Percentiles rank a stretch among this genome's conserved stretches.
These are phyloP conservation scores for Ogataea siamensis DNA, from an alignment of 805 yeast genomes.

Conservation along the genomic window DNA sequence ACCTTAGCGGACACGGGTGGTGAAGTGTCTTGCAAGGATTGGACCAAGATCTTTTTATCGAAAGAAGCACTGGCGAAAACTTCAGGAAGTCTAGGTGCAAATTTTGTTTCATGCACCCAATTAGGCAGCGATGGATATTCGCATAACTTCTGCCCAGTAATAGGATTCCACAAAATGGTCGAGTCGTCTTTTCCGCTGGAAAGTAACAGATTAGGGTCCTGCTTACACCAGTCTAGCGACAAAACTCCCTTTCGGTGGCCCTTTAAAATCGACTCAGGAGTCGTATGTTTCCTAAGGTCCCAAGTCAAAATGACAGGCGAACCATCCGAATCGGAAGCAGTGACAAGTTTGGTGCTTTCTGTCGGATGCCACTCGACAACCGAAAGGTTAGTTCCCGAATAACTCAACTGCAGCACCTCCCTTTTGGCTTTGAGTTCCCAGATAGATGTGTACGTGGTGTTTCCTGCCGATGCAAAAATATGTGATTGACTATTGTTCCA, in stretches of 20 bases:
- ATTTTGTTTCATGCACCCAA: slow-evolving; percentile 88
- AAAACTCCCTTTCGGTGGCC: slow-evolving; percentile 90
- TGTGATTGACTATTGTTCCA: slow-evolving; percentile 87
- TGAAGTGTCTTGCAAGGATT: slow-evolving; percentile 83
- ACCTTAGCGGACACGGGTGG: slow-evolving; percentile 49
- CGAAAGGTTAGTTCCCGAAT: slow-evolving; percentile 70
- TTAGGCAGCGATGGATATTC: slow-evolving; percentile 89
- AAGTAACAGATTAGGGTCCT: slow-evolving; percentile 72
- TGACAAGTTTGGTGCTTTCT: slow-evolving; percentile 78
- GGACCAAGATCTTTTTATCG: slow-evolving; percentile 78
- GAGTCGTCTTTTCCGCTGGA: slow-evolving; percentile 94
- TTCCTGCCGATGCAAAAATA: slow-evolving; percentile 87
- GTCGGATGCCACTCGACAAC: slow-evolving; percentile 94
- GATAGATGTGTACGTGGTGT: slow-evolving; percentile 81
- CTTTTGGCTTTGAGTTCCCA: slow-evolving; percentile 90
- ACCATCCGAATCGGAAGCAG: slow-evolving; percentile 81
- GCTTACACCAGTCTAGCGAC: slow-evolving; percentile 89
- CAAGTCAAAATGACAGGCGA: slow-evolving; percentile 82
- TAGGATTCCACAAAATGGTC: slow-evolving; percentile 88
- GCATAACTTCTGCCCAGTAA: slow-evolving; percentile 66
- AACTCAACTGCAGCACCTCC: slow-evolving; percentile 83
- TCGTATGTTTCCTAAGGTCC: slow-evolving; percentile 92
- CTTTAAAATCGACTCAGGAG: slow-evolving; percentile 71
- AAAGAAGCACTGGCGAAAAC: slow-evolving; percentile 84
- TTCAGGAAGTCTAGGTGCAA: slow-evolving; percentile 88